Evolutionary conservation across 169 alveolate genomes (phyloP).

Genomic region (Eimeria maxima): DNA sequence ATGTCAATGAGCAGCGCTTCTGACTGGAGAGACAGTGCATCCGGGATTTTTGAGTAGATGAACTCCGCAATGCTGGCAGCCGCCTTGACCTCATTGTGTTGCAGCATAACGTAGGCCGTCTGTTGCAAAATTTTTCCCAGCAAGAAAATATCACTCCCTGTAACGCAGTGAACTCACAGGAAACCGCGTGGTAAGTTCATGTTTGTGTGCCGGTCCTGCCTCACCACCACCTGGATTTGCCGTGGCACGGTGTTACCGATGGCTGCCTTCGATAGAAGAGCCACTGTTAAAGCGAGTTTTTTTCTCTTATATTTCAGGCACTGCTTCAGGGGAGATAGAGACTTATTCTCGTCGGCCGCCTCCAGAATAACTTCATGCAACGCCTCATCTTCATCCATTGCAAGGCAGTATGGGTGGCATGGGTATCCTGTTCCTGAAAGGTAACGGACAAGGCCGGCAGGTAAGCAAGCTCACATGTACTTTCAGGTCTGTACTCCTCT

Average conservation of each 20-base stretch:
- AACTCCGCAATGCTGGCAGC: slow-evolving; percentile 73
- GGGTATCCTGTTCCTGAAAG: slow-evolving; percentile 79
- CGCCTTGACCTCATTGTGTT: slow-evolving; percentile 70
- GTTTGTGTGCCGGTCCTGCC: background rate
- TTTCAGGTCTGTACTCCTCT: background rate
- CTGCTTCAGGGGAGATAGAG: slow-evolving; percentile 41
- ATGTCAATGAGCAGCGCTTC: slow-evolving; percentile 76
- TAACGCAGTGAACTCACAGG: background rate
- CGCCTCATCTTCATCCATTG: slow-evolving; percentile 70
- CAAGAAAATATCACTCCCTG: slow-evolving; percentile 75
- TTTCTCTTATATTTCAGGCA: slow-evolving; percentile 62
- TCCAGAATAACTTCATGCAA: background rate
- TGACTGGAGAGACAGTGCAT: slow-evolving; percentile 69
- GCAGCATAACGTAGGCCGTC: slow-evolving; percentile 82
- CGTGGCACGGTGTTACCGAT: slow-evolving; percentile 32
- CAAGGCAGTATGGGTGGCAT: slow-evolving; percentile 69
- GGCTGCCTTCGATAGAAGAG: slow-evolving; percentile 69
- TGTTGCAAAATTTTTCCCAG: slow-evolving; percentile 77
- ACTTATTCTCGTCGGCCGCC: slow-evolving; percentile 38
- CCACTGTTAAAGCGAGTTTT: slow-evolving; percentile 56
- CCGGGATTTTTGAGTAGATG: slow-evolving; percentile 62
- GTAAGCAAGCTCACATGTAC: background rate
- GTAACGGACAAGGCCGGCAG: background rate
- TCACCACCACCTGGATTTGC: slow-evolving; percentile 29
- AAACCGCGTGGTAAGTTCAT: background rate